Evolutionary conservation across 352 stramenopile species (phyloP), one percentile per base, ranked within the genome.

Genomic region (Phytophthora hibernalis): DNA sequence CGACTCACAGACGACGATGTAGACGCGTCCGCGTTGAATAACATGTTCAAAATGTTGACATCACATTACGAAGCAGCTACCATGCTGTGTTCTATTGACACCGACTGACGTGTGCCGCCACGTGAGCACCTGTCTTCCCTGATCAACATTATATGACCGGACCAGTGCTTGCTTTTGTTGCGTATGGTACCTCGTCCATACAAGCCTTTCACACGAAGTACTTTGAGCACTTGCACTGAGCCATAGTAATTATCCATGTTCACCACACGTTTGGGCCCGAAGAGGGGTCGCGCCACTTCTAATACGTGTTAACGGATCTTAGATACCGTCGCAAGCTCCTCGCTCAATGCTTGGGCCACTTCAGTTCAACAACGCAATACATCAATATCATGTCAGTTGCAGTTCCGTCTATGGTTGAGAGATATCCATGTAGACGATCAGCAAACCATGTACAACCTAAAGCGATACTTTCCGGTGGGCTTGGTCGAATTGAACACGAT

Each of bases 401-500:
- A 42, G 48, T 54, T 30, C 16, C 43, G 30, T 11, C 10, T 24
- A 54, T 54, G 30, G 44, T 54, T 44, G 3, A 43, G 48, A 7
- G 48, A 20, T 13, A 54, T 43, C n/a, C 48, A 54, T 13, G 28
- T 44, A 21, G 48, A 28, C 5, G 48, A 26, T n/a, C 48, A 54
- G 21, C 26, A 54, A 6, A 54, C 48, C 48, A 54, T 43, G 48
- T 43, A 54, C 13, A 54, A 18, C 48, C 30, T 26, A 16, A 54
- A 54, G 5, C 43, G 48, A 22, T 54, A 54, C 48, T 54, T 54
- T 4, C 48, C 48, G 11, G 11, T 43, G 2, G 48, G 48, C 30
- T 54, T 54, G 11, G 7, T 40, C 9, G 48, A 28, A 18, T 54
- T 54, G n/a, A 43, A 54, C 11, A 54, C 47, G 24, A 54, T 54